These are phyloP conservation scores for Suillus ampliporus DNA, from an alignment of 768 basidiomycete genomes.

Conservation along the genomic window DNA sequence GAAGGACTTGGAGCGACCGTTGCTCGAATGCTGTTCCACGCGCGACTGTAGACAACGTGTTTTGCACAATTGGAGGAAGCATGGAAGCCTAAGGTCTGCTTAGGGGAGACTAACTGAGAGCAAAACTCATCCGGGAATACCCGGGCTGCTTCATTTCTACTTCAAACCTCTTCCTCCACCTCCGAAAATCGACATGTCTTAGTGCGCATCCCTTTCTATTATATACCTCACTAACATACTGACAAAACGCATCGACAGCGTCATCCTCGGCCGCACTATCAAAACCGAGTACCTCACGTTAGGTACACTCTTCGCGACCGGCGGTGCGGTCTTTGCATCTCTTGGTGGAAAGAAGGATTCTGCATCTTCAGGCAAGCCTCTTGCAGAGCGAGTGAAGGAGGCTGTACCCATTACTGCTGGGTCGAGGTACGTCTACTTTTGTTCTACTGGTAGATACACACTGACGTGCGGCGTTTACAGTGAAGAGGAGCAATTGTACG, in stretches of 20 bases:
- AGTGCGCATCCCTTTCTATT: constrained; percentile 36
- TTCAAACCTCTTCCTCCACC: constrained; percentile 10
- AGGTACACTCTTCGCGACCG: constrained; percentile 65
- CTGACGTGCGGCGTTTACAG: constrained; percentile 42
- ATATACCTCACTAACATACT: constrained; percentile 11
- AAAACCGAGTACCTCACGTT: constrained; percentile 84
- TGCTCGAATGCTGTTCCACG: constrained; percentile 80
- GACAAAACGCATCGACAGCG: constrained; percentile 46
- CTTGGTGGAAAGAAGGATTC: constrained; percentile 60
- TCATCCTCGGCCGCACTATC: constrained; percentile 78
- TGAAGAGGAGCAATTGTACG: constrained; percentile 87
- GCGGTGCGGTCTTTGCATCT: constrained; percentile 56
- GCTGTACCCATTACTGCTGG: constrained; percentile 67
- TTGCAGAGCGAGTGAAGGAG: constrained; percentile 62
- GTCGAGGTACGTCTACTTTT: constrained; percentile 61
- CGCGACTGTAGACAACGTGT: constrained; percentile 55
- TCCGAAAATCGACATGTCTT: constrained; percentile 46
- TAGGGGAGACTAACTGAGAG: neutral
- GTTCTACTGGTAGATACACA: neutral
- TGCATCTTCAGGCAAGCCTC: constrained; percentile 47
- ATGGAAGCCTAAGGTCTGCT: neutral
- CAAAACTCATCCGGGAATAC: constrained; percentile 23
- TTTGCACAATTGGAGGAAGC: no score
- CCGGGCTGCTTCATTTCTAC: constrained; percentile 26
- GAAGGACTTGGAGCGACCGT: constrained; percentile 64